Percentiles rank a stretch among this genome's conserved stretches.
These are phyloP conservation scores for Colletotrichum horii DNA, from an alignment of 2,329 filamentous ascomycete species.

Conservation along the genomic window DNA sequence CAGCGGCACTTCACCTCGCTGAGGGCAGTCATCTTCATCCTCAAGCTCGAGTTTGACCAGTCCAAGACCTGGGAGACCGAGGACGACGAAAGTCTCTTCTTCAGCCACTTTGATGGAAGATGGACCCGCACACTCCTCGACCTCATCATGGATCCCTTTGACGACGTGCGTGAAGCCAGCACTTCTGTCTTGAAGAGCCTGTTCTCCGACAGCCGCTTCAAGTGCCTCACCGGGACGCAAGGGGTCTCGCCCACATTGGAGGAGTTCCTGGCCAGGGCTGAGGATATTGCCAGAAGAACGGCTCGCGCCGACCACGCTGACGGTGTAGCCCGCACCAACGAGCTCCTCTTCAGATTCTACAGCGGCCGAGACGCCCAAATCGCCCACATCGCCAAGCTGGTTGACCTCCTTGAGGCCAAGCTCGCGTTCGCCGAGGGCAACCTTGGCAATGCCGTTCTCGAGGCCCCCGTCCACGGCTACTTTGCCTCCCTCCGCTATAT, in stretches of 20 bases:
- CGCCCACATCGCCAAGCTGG: constrained; percentile 60
- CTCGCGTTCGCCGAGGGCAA: constrained; percentile 67
- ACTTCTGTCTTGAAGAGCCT: constrained; percentile 54
- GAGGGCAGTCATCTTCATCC: constrained; percentile 70
- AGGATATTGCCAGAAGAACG: constrained; percentile 68
- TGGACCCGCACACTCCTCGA: constrained; percentile 75
- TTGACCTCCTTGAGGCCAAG: constrained; percentile 68
- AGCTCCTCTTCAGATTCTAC: constrained; percentile 69
- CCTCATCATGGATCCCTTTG: constrained; percentile 86
- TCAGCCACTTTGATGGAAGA: constrained; percentile 47
- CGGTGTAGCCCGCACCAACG: constrained; percentile 80
- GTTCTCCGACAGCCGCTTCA: constrained; percentile 45
- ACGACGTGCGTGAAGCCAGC: constrained; percentile 77
- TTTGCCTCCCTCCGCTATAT: constrained; percentile 69
- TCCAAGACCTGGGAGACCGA: constrained; percentile 41
- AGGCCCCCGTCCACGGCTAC: constrained; percentile 72
- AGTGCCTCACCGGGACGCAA: constrained; percentile 21
- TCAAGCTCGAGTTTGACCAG: constrained; percentile 71
- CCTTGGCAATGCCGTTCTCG: constrained; percentile 69
- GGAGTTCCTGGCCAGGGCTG: constrained; percentile 57
- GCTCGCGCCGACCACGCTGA: constrained; percentile 92
- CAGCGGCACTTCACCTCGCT: constrained; percentile 86
- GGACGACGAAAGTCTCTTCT: constrained; percentile 45
- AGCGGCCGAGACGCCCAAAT: constrained; percentile 45
- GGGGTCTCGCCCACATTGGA: constrained; percentile 36